These are phyloP conservation scores for Backusella westeae DNA, from an alignment of 192 early-diverging fungal genomes.

Conservation along the genomic window DNA sequence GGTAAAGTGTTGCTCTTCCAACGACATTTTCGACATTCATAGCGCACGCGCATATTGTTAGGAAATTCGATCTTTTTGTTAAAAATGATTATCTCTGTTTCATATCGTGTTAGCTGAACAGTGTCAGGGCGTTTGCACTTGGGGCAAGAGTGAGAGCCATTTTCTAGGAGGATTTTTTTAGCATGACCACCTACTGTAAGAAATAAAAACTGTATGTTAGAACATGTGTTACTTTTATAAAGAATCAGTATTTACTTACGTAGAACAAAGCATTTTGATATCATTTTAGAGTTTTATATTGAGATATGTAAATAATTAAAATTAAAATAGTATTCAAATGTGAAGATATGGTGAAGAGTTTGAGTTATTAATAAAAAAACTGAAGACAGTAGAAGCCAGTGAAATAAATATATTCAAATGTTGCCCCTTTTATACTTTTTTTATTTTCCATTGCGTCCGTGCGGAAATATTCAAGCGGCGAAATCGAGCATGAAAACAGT, in stretches of 20 bases:
- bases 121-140: slow-evolving; percentile 21
- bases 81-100: slow-evolving; percentile 31
- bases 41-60: slow-evolving; percentile 30
- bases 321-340: neutral
- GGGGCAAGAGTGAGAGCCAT: slow-evolving; percentile 33
- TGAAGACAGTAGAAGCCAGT: neutral
- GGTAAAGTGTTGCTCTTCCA: slow-evolving; percentile 35
- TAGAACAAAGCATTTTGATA: slow-evolving; percentile 2
- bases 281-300: neutral
- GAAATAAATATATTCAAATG: neutral
- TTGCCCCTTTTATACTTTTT: neutral
- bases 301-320: neutral
- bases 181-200: slow-evolving; percentile 24
- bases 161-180: slow-evolving; percentile 33
- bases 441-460: neutral
- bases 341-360: neutral
- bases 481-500: neutral
- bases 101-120: slow-evolving; percentile 34
- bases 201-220: neutral
- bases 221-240: neutral
- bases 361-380: neutral
- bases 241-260: neutral
- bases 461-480: neutral
- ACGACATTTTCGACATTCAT: slow-evolving; percentile 31
- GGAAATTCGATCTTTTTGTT: slow-evolving; percentile 31